These are phyloP conservation scores for Linanthus parryae DNA, from an alignment of 148 eudicot genomes.

Conservation along the genomic window DNA sequence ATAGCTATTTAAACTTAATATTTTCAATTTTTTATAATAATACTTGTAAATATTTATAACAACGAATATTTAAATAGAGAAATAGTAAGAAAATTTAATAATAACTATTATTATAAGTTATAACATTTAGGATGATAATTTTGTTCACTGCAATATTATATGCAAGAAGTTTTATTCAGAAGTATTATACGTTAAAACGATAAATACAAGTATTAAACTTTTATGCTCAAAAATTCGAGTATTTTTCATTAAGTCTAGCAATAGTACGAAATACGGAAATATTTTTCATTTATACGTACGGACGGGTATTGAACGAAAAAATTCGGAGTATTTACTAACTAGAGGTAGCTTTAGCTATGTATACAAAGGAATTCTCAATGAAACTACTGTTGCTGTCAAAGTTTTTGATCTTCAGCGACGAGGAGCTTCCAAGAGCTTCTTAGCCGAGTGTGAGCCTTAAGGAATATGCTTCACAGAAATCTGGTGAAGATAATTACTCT, in stretches of 20 bases:
- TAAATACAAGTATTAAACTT: not conserved
- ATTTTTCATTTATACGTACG: no score
- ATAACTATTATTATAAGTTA: no score
- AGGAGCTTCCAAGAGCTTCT: conserved; percentile 12
- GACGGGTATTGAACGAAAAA: not conserved
- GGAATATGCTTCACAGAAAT: conserved; percentile 4
- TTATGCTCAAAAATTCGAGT: not conserved
- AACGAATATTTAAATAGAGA: no score
- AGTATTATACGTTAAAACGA: not conserved
- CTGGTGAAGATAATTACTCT: conserved; percentile 7
- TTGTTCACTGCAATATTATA: conserved; percentile 1
- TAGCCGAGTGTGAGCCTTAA: conserved; percentile 6
- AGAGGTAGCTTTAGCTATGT: not conserved
- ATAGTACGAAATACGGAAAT: no score
- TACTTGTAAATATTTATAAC: no score
- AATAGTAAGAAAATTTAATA: no score
- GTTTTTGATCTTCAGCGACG: conserved; percentile 6
- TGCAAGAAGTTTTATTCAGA: not conserved
- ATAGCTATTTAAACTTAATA: no score
- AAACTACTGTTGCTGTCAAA: conserved; percentile 7
- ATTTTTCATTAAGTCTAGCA: not conserved
- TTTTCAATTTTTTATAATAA: no score
- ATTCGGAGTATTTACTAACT: not conserved
- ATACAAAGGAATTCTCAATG: not conserved
- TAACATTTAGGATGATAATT: no score